Evolutionary conservation across 1,284 basidiomycete species (phyloP).

Genomic region (Thelephora terrestris): DNA sequence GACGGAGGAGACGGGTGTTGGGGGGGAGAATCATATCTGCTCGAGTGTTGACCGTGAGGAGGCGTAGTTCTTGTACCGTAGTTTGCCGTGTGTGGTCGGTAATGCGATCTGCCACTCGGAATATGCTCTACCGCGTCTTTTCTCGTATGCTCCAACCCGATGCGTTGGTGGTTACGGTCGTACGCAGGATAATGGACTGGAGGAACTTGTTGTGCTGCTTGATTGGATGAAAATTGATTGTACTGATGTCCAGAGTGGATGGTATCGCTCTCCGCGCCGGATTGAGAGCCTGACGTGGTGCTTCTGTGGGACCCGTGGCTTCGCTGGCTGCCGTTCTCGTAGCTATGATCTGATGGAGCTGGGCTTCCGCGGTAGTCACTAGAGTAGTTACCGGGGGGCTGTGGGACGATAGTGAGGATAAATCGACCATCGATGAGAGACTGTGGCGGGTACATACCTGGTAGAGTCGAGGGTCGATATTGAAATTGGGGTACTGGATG

Average conservation of each 20-base stretch:
- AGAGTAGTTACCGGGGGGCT: not conserved
- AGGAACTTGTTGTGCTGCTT: conserved; percentile 5
- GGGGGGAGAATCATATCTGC: not conserved
- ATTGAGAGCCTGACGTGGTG: not conserved
- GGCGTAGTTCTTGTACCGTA: conserved; percentile 9
- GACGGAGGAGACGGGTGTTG: not conserved
- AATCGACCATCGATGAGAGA: not conserved
- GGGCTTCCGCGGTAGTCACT: not conserved
- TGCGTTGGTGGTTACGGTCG: conserved; percentile 17
- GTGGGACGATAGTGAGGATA: not conserved
- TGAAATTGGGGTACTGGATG: not conserved
- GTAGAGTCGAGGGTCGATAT: not conserved
- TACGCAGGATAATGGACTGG: conserved; percentile 21
- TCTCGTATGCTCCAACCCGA: conserved; percentile 21
- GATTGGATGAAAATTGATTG: not conserved
- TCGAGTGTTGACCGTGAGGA: not conserved
- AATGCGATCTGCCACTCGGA: conserved; percentile 14
- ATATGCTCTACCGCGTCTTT: conserved; percentile 11
- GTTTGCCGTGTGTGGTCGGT: conserved; percentile 20
- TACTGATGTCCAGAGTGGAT: not conserved
- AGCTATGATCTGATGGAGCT: not conserved
- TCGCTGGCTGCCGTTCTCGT: not conserved
- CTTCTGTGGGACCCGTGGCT: not conserved
- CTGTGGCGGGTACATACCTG: not conserved
- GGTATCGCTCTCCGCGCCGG: not conserved